A percentile compares a stretch with the other conserved stretches of the same genome.
These are phyloP conservation scores for Fraxinus cuspidata DNA, from an alignment of 257 asterid genomes.

Conservation along the genomic window DNA sequence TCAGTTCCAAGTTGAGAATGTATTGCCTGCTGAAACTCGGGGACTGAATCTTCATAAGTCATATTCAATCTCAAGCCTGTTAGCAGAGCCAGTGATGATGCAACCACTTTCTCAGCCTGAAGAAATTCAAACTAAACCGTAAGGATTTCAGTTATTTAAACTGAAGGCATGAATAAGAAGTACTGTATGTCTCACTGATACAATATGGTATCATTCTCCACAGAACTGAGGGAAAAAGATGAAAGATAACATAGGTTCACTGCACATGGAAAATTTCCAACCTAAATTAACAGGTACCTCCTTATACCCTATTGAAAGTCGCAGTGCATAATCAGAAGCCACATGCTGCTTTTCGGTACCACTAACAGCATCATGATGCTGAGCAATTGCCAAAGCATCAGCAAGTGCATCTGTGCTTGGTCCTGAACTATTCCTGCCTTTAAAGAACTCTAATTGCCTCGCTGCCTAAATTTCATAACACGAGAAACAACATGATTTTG, in stretches of 20 bases:
- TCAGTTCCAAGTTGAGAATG: conserved; percentile 21
- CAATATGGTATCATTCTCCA: neutral
- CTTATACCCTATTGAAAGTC: conserved; percentile 64
- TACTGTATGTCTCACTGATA: neutral
- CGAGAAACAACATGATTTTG: conserved; percentile 12
- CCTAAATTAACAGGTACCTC: conserved; percentile 44
- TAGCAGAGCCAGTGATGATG: conserved; percentile 61
- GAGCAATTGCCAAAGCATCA: conserved; percentile 80
- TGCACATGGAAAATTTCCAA: conserved; percentile 11
- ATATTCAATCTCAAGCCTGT: conserved; percentile 46
- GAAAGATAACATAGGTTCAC: conserved; percentile 8
- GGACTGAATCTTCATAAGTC: conserved; percentile 35
- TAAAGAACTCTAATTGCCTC: conserved; percentile 67
- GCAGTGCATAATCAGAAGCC: conserved; percentile 76
- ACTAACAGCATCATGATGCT: conserved; percentile 83
- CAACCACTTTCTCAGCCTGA: conserved; percentile 80
- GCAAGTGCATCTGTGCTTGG: conserved; percentile 65
- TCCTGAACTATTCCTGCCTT: conserved; percentile 54
- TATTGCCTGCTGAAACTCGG: conserved; percentile 71
- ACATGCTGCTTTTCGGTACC: conserved; percentile 83
- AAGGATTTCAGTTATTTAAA: conserved; percentile 25
- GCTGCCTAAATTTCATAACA: conserved; percentile 58
- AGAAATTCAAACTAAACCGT: conserved; percentile 30
- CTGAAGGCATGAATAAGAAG: conserved; percentile 7
- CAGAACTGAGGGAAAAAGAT: conserved; percentile 21